A percentile compares a stretch with the other conserved stretches of the same genome.
phyloP scores from a whole-genome alignment of 164 flowering plant genomes.

The Stephania japonica region DNA sequence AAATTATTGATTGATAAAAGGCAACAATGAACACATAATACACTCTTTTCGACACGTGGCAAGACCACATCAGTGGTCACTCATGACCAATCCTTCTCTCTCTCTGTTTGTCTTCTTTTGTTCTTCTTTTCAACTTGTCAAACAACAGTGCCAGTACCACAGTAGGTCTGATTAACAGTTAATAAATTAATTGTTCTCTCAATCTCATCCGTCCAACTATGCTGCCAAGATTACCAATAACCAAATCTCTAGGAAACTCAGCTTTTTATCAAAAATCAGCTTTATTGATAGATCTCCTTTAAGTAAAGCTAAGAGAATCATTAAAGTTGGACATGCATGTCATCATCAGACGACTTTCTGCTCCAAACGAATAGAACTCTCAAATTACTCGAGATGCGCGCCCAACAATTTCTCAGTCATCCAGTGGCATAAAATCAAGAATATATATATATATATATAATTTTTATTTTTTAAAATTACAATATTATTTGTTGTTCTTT shows the following conservation, averaged over 20 bases:
- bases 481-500: not conserved
- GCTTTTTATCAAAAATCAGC: not conserved
- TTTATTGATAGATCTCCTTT: not conserved
- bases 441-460: too few relatives aligned
- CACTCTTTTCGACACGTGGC: constrained; percentile 2
- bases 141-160: too few relatives aligned
- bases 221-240: not conserved
- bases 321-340: not conserved
- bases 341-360: not conserved
- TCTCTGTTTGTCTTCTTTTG: not conserved
- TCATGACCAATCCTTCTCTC: not conserved
- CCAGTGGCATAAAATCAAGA: not conserved
- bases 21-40: not conserved
- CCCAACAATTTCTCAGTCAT: not conserved
- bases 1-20: constrained; percentile 12
- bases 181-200: too few relatives aligned
- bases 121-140: too few relatives aligned
- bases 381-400: not conserved
- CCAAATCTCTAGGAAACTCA: not conserved
- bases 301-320: not conserved
- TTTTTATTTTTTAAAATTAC: not conserved
- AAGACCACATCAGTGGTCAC: not conserved
- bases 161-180: not conserved
- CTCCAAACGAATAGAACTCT: not conserved
- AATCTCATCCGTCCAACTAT: not conserved